Evolutionary conservation across 1,284 basidiomycete genomes (phyloP).

Genomic region (Boletellus dicymbophilus): DNA sequence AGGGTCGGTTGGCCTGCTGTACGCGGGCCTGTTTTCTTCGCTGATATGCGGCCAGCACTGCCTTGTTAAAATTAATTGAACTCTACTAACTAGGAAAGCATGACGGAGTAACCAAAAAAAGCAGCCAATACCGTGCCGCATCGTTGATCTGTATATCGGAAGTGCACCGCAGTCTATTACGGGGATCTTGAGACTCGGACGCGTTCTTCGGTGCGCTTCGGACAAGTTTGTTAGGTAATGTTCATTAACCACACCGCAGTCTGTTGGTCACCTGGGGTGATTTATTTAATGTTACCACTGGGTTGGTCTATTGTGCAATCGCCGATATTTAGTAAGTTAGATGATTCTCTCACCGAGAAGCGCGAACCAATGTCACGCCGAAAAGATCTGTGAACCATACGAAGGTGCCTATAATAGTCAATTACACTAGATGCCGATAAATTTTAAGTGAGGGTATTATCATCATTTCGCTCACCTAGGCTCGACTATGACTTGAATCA

Average conservation of each 20-base stretch:
- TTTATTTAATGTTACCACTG: not conserved
- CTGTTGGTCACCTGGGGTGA: not conserved
- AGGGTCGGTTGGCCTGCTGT: slow-evolving; percentile 1
- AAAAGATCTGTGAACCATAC: not conserved
- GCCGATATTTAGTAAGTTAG: no score
- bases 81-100: not conserved
- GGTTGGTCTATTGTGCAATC: no score
- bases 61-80: slow-evolving; percentile 4
- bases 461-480: no score
- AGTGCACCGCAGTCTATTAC: not conserved
- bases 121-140: not conserved
- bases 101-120: not conserved
- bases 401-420: no score
- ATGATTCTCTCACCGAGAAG: slow-evolving; percentile 12
- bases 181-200: not conserved
- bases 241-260: not conserved
- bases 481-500: no score
- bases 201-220: not conserved
- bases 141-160: not conserved
- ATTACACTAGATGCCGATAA: no score
- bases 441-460: no score
- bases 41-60: slow-evolving; percentile 3
- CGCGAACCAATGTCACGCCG: slow-evolving; percentile 9
- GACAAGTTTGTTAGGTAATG: not conserved
- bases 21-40: no score